Conservation (phyloP, 2,329 filamentous ascomycete species). For the Ophiosphaerella korrae region DNA sequence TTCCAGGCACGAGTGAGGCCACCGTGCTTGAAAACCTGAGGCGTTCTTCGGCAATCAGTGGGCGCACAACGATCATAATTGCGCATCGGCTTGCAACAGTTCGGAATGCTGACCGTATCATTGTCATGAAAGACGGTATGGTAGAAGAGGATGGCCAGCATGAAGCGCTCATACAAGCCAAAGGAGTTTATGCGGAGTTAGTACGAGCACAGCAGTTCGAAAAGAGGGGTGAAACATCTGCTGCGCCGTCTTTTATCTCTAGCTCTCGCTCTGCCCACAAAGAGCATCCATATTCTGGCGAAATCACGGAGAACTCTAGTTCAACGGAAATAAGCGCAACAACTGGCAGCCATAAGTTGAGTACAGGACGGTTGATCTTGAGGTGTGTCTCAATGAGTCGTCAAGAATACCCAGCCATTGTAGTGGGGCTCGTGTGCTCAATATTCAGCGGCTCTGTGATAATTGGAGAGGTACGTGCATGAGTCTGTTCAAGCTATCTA, state of each 20-base stretch:
- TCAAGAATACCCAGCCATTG: slow-evolving; percentile 47
- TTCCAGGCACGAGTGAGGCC: slow-evolving; percentile 32
- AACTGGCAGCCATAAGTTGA: slow-evolving; percentile 14
- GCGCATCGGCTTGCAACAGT: slow-evolving; percentile 46
- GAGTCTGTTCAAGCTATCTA: neutral
- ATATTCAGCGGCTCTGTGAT: slow-evolving; percentile 57
- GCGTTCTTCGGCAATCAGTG: slow-evolving; percentile 30
- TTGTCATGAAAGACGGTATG: slow-evolving; percentile 43
- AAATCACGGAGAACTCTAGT: slow-evolving; percentile 1
- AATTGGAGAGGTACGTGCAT: slow-evolving; percentile 57
- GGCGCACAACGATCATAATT: slow-evolving; percentile 45
- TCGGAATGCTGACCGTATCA: slow-evolving; percentile 44
- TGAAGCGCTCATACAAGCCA: slow-evolving; percentile 31
- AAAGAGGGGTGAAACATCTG: slow-evolving; percentile 27
- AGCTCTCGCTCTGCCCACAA: slow-evolving; percentile 16
- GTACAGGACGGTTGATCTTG: slow-evolving; percentile 21
- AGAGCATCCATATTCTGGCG: slow-evolving; percentile 6
- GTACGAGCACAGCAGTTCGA: slow-evolving; percentile 44
- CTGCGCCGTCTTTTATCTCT: slow-evolving; percentile 28
- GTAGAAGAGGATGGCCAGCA: slow-evolving; percentile 41
- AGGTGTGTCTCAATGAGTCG: slow-evolving; percentile 39
- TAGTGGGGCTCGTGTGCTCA: slow-evolving; percentile 51
- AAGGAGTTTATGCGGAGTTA: slow-evolving; percentile 40
- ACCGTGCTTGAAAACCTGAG: slow-evolving; percentile 40
- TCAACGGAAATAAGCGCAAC: neutral